Evolutionary conservation across 441 rosid species (phyloP).

Genomic region (Sinapis alba): DNA sequence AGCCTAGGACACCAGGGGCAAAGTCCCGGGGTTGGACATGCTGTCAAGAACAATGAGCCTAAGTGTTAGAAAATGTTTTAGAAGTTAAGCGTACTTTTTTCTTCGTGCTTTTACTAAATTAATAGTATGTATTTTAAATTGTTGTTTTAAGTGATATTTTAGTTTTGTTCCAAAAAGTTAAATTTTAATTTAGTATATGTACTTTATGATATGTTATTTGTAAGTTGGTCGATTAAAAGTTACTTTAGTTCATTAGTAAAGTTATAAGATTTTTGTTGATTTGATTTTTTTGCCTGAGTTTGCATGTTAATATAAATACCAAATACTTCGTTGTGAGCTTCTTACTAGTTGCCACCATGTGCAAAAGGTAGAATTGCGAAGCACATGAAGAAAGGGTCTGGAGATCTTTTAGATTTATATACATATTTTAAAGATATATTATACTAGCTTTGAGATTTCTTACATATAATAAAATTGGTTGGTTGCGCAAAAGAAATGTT

Average conservation of each 20-base stretch:
- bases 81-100: background rate
- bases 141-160: background rate
- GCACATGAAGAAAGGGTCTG: constrained; percentile 22
- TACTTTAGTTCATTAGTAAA: constrained; percentile 11
- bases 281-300: constrained; percentile 15
- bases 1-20: constrained; percentile 55
- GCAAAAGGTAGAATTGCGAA: constrained; percentile 22
- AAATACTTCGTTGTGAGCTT: constrained; percentile 21
- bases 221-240: constrained; percentile 16
- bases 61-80: constrained; percentile 16
- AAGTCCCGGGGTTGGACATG: constrained; percentile 59
- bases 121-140: constrained; percentile 9
- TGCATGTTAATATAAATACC: constrained; percentile 14
- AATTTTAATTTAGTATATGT: constrained; percentile 5
- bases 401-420: background rate
- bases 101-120: background rate
- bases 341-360: constrained; percentile 32
- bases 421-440: background rate
- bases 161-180: background rate
- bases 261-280: background rate
- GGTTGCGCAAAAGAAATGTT: constrained; percentile 12
- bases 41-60: constrained; percentile 35
- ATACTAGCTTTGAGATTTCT: background rate
- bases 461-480: background rate
- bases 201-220: constrained; percentile 11